Evolutionary conservation across 306 rosid species (phyloP).

Genomic region (Canavalia gladiata): DNA sequence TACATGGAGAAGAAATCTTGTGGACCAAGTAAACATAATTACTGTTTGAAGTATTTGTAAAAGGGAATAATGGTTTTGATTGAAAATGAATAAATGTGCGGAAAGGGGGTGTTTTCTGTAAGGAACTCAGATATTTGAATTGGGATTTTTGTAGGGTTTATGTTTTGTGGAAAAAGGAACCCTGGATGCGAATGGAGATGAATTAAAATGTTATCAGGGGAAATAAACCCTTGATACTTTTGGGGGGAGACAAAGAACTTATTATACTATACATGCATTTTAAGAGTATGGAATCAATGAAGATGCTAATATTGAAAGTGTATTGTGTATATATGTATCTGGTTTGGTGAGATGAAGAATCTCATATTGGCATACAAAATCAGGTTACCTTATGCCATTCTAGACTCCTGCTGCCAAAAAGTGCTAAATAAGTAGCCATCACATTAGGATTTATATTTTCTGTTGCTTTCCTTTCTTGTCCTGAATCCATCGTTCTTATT

Average conservation of each 20-base stretch:
- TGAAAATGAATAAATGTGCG: background rate
- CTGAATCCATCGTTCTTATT: background rate
- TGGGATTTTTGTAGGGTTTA: conserved; percentile 27
- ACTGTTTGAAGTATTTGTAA: background rate
- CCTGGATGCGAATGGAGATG: background rate
- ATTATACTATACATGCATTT: conserved; percentile 9
- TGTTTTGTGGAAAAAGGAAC: background rate
- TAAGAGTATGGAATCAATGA: background rate
- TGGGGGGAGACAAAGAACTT: background rate
- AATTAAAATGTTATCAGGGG: background rate
- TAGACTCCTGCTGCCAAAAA: conserved; percentile 10
- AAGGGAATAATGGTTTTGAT: conserved; percentile 6
- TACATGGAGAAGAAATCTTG: background rate
- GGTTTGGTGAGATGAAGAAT: conserved; percentile 32
- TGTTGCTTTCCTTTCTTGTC: background rate
- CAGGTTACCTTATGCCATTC: background rate
- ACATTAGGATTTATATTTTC: conserved; percentile 1
- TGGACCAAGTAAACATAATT: conserved; percentile 34
- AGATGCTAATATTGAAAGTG: background rate
- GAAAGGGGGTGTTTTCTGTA: background rate
- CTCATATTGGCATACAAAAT: background rate
- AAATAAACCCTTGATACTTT: background rate
- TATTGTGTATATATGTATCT: background rate
- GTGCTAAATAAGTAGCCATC: background rate
- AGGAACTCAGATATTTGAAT: background rate